These are phyloP conservation scores for Colletotrichum somersetense DNA, from an alignment of 2,329 filamentous ascomycete genomes.

Conservation along the genomic window DNA sequence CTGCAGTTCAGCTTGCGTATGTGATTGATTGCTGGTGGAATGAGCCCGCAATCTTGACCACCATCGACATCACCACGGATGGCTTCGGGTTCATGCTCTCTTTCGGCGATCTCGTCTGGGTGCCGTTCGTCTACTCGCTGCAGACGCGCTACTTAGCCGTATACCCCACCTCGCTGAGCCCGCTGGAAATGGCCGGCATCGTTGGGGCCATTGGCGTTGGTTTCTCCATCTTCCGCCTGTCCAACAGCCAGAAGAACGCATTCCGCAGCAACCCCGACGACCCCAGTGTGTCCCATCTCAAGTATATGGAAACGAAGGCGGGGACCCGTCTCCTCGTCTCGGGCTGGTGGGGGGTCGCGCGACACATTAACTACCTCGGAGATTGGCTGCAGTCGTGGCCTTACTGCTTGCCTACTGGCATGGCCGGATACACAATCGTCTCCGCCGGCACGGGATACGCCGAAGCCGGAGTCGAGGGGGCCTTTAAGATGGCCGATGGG, in stretches of 20 bases:
- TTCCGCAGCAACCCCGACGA: slow-evolving; percentile 91
- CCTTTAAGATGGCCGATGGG: slow-evolving; percentile 69
- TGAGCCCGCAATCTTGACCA: slow-evolving; percentile 90
- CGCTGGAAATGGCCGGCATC: slow-evolving; percentile 73
- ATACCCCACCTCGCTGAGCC: slow-evolving; percentile 84
- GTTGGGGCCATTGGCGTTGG: slow-evolving; percentile 76
- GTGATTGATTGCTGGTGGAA: slow-evolving; percentile 87
- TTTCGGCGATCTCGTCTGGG: slow-evolving; percentile 93
- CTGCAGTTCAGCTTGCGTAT: slow-evolving; percentile 83
- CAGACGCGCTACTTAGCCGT: slow-evolving; percentile 88
- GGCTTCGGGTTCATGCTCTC: slow-evolving; percentile 96
- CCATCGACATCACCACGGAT: slow-evolving; percentile 93
- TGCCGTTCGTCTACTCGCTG: slow-evolving; percentile 88
- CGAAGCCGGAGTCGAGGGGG: slow-evolving; percentile 62
- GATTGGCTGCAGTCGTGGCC: slow-evolving; percentile 97
- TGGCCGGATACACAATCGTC: slow-evolving; percentile 84
- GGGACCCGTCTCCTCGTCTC: slow-evolving; percentile 85
- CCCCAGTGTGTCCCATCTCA: slow-evolving; percentile 81
- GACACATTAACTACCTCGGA: slow-evolving; percentile 96
- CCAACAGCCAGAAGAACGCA: slow-evolving; percentile 94
- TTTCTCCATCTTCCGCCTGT: slow-evolving; percentile 93
- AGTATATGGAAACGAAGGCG: slow-evolving; percentile 85
- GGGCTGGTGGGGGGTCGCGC: slow-evolving; percentile 93
- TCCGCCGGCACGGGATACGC: slow-evolving; percentile 62
- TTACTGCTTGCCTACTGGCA: slow-evolving; percentile 86